A percentile compares a stretch with the other conserved stretches of the same genome.
Evolutionary conservation across 176 grass and related monocot species (phyloP).

Genomic region (Tillandsia leiboldiana): DNA sequence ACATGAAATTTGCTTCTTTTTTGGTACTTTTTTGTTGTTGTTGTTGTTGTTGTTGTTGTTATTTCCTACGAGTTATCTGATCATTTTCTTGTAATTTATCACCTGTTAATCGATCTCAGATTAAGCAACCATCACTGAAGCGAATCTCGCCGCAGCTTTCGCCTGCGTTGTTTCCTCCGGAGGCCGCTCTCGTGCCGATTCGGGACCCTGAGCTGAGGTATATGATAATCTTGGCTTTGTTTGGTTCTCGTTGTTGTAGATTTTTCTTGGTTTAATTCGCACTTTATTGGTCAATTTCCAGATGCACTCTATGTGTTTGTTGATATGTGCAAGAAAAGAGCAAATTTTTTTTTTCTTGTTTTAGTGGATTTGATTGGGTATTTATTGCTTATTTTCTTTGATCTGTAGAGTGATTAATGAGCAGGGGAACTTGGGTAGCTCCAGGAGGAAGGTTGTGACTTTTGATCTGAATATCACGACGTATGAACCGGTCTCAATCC

Average conservation of each 20-base stretch:
- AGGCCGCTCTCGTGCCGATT: conserved; percentile 30
- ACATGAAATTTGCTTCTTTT: neutral
- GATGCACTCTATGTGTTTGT: neutral
- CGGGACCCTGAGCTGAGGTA: conserved; percentile 43
- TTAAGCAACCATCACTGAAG: conserved; percentile 14
- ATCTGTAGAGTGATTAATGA: conserved; percentile 52
- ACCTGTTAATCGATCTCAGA: neutral
- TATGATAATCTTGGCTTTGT: neutral
- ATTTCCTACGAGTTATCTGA: neutral
- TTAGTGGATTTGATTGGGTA: neutral
- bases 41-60: neutral
- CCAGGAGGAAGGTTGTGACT: conserved; percentile 79
- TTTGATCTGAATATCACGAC: conserved; percentile 87
- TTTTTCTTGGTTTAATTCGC: too few relatives aligned
- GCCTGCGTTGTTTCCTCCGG: conserved; percentile 22
- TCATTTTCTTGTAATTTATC: neutral
- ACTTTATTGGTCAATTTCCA: too few relatives aligned
- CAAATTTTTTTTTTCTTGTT: neutral
- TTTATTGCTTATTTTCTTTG: neutral
- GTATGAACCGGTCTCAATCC: conserved; percentile 39
- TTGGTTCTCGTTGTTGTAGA: neutral
- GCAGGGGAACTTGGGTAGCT: conserved; percentile 34
- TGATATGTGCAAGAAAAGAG: neutral
- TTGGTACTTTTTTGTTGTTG: neutral
- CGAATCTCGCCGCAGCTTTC: conserved; percentile 25